Evolutionary conservation across 331 rosid species (phyloP), one percentile per base, ranked within the genome.

Genomic region (Quercus phellos): DNA sequence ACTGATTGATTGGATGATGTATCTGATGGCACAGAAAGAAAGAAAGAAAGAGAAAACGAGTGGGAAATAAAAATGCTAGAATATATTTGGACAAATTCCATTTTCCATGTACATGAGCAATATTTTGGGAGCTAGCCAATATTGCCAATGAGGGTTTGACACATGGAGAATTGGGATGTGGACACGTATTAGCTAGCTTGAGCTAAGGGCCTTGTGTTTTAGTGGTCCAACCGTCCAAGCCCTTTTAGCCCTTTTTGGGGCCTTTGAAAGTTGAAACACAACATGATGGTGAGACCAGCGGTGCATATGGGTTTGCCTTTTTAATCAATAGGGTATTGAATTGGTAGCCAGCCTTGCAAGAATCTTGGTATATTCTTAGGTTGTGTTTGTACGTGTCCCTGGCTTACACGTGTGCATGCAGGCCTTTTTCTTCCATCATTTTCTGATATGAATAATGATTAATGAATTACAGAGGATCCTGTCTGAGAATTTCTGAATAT

Each of bases 221-320:
- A 32, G 85, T 87, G 91, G 91, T 86, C 91, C 91, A 42, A 80
- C 63, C 74, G 91, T 86, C 91, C 91, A 42, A 80, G 68, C 74
- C 27, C 60, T 77, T 79, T 61, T 27, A 79, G 53, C 70, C 80
- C 83, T 24, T 55, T 51, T 38, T 1, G 46, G 46, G 46, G 46
- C 10, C 46, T 38, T 8, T 38, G 46, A 38, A 58, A 66, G 10
- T 38, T 38, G 46, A 38, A 58, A 66, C 43, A 24, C 71, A 53
- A 78, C 63, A 51, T 82, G 85, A 84, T 84, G 78, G 85, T 10
- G 84, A 81, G 87, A 70, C 72, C 82, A 79, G 80, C 90, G 83
- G 87, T 84, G 82, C 70, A 51, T 24, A 54, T 76, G 78, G 86
- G 21, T 79, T 81, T 77, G 63, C 34, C 74, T 80, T 77, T 79